phyloP scores from a whole-genome alignment of 441 rosid genomes.

The Biscutella laevigata region DNA sequence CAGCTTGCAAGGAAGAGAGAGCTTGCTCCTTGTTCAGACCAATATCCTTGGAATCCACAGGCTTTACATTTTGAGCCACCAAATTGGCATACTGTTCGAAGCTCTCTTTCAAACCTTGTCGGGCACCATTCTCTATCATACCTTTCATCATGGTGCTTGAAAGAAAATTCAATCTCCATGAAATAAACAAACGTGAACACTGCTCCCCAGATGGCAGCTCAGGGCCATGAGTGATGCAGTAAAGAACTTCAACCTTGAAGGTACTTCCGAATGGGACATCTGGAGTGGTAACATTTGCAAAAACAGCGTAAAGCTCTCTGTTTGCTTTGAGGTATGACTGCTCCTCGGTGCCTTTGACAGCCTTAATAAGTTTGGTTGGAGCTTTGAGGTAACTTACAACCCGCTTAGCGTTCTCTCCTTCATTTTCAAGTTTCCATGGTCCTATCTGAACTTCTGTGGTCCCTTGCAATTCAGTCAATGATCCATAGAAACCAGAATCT shows the following conservation, averaged over 20 bases:
- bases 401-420: constrained; percentile 54
- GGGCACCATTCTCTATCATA: constrained; percentile 89
- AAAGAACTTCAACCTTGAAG: constrained; percentile 66
- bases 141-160: constrained; percentile 92
- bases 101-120: constrained; percentile 72
- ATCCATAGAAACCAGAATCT: constrained; percentile 50
- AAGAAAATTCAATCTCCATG: constrained; percentile 81
- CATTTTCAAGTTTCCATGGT: constrained; percentile 64
- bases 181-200: constrained; percentile 60
- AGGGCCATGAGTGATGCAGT: constrained; percentile 73
- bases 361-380: constrained; percentile 67
- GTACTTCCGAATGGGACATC: constrained; percentile 83
- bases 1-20: constrained; percentile 71
- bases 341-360: constrained; percentile 79
- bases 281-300: constrained; percentile 63
- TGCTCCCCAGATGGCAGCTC: constrained; percentile 76
- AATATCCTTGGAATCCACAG: constrained; percentile 69
- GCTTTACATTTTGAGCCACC: constrained; percentile 56
- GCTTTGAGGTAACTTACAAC: constrained; percentile 64
- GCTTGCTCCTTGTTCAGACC: constrained; percentile 77
- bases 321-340: constrained; percentile 72
- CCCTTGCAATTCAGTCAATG: constrained; percentile 69
- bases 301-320: constrained; percentile 58
- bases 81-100: constrained; percentile 57
- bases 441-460: constrained; percentile 66